Percentiles rank a stretch among this genome's conserved stretches.
Evolutionary conservation across 441 rosid species (phyloP).

Genomic region (Eruca vesicaria): DNA sequence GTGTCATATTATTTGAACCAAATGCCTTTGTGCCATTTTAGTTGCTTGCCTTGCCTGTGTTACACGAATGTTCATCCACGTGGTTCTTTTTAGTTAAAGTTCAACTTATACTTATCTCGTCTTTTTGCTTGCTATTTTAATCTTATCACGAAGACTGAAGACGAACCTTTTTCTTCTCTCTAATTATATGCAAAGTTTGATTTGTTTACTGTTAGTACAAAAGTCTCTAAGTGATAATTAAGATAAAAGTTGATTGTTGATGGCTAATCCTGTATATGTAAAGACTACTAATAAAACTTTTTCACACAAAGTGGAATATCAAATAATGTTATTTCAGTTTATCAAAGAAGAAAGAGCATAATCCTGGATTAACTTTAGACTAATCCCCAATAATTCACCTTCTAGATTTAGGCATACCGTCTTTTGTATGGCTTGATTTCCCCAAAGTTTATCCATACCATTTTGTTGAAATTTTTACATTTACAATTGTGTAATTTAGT

Average conservation of each 20-base stretch:
- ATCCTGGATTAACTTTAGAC: conserved; percentile 23
- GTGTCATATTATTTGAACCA: not conserved
- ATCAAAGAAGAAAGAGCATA: not conserved
- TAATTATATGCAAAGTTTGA: not conserved
- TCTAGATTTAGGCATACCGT: conserved; percentile 6
- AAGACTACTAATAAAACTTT: conserved; percentile 17
- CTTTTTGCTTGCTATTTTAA: not conserved
- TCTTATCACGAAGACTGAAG: not conserved
- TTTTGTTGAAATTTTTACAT: not conserved
- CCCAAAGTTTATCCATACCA: not conserved
- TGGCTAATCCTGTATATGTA: conserved; percentile 1
- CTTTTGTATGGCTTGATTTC: not conserved
- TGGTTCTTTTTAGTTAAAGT: not conserved
- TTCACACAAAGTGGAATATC: conserved; percentile 15
- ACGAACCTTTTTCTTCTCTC: not conserved
- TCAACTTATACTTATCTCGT: not conserved
- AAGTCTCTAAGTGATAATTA: conserved; percentile 29
- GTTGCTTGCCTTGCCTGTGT: not conserved
- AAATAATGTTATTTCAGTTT: not conserved
- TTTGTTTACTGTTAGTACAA: conserved; percentile 14
- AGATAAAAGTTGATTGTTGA: conserved; percentile 7
- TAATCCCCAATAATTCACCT: conserved; percentile 12
- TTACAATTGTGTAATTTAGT: not conserved
- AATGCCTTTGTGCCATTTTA: not conserved
- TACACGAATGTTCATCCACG: not conserved